Evolutionary conservation across 73 alveolate species (phyloP), one percentile per base, ranked within the genome.

Genomic region (Tetrahymena elliotti): DNA sequence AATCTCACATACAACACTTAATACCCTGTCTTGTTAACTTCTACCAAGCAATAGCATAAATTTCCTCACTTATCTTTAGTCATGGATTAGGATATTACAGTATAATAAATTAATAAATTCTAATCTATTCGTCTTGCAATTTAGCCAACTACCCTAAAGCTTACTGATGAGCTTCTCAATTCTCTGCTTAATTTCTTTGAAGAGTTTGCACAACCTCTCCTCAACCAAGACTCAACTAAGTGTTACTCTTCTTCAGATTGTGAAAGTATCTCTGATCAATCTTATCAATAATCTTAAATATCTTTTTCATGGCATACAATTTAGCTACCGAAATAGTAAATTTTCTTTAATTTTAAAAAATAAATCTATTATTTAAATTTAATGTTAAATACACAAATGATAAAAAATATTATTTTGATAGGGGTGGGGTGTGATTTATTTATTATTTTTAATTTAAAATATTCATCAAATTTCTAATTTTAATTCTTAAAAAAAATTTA

Each of bases 11-110:
- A 40, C 41, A 93, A 83, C 33, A 95, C 97, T 24, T 35, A 94
- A 92, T 96, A 83, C 52, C 97, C 97, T 22, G 97, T 96, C 12
- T 82, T 96, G 33, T 53, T 96, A 27, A 94, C 97, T 41, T 96
- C 97, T 3, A 94, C 96, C 0, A 93, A 83, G 52, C 38, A 40
- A 36, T 52, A 94, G 52, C 82, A 39, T 11, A 96, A 93, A 41
- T 38, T 83, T 33, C 93, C 95, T 20, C 96, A 94, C 47, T 47
- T 94, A 33, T 84, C 95, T 16, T 35, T 94, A 4, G 53, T 88
- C 24, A 53, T 94, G n/a, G 96, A 94, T 52, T 37, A 94, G 82
- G 93, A 94, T 16, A 94, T 94, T 33, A 36, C 93, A 34, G 96
- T 94, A 2, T 34, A 94, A 3, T 34, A 94, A 13, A 83, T 94